A percentile compares a stretch with the other conserved stretches of the same genome.
These are phyloP conservation scores for Fusarium luffae DNA, from an alignment of 2,329 filamentous ascomycete genomes.

Conservation along the genomic window DNA sequence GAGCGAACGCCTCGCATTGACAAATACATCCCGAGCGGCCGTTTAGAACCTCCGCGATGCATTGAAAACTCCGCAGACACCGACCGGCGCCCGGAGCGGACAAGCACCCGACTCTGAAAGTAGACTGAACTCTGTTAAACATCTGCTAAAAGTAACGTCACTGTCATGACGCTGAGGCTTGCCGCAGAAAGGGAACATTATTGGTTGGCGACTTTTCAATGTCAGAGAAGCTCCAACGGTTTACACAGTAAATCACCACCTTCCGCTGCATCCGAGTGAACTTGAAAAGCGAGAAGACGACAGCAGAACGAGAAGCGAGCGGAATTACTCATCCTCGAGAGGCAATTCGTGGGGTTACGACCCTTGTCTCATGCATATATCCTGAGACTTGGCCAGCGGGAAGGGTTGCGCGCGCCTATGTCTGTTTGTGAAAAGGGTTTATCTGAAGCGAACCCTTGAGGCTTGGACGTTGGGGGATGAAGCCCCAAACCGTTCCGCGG, in stretches of 20 bases:
- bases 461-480: constrained; percentile 3
- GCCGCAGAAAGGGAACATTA: constrained; percentile 13
- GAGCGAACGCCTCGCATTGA: constrained; percentile 24
- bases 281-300: constrained; percentile 5
- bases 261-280: constrained; percentile 39
- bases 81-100: constrained; percentile 30
- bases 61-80: constrained; percentile 14
- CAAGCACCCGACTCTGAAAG: constrained; percentile 18
- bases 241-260: constrained; percentile 15
- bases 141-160: constrained; percentile 29
- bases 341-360: constrained; percentile 27
- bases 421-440: constrained; percentile 5
- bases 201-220: constrained; percentile 16
- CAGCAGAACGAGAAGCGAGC: constrained; percentile 7
- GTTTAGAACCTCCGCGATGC: constrained; percentile 18
- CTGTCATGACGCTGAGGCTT: constrained; percentile 35
- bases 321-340: constrained; percentile 3
- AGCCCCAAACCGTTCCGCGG: constrained; percentile 26
- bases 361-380: constrained; percentile 17
- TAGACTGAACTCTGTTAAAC: constrained; percentile 3
- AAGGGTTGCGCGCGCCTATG: constrained; percentile 30
- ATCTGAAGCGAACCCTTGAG: constrained; percentile 30
- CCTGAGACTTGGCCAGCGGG: constrained; percentile 19
- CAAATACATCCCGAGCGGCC: constrained; percentile 22
- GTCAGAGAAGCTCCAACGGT: constrained; percentile 17